Evolutionary conservation across 78 protist genomes (phyloP).

Genomic region (Dictyostelium capitatum): DNA sequence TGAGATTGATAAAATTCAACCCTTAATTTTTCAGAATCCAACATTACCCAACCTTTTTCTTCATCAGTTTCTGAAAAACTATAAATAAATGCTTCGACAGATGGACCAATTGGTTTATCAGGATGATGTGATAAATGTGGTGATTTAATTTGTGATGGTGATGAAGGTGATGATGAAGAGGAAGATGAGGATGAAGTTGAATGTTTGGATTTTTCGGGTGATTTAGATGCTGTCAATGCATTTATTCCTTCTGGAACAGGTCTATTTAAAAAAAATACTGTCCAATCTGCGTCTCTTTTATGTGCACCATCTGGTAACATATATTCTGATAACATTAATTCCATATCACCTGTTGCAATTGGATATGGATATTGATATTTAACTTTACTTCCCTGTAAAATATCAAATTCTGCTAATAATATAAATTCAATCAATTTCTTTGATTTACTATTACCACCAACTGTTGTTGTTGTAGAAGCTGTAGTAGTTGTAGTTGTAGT

Average conservation of each 20-base stretch:
- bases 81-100: slow-evolving; percentile 66
- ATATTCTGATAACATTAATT: slow-evolving; percentile 87
- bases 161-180: background rate
- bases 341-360: slow-evolving; percentile 72
- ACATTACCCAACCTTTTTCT: slow-evolving; percentile 80
- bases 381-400: slow-evolving; percentile 85
- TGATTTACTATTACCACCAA: slow-evolving; percentile 13
- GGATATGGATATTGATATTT: slow-evolving; percentile 87
- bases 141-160: slow-evolving; percentile 14
- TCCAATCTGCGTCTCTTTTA: slow-evolving; percentile 91
- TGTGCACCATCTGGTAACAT: slow-evolving; percentile 95
- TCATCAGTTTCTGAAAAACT: slow-evolving; percentile 64
- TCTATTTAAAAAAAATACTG: slow-evolving; percentile 88
- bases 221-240: background rate
- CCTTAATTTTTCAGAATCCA: slow-evolving; percentile 43
- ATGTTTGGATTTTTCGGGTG: slow-evolving; percentile 28
- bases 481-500: background rate
- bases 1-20: slow-evolving; percentile 40
- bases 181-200: background rate
- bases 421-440: slow-evolving; percentile 76
- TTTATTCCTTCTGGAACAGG: slow-evolving; percentile 67
- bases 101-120: slow-evolving; percentile 10
- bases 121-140: background rate
- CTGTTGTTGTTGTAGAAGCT: background rate
- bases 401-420: slow-evolving; percentile 92